Base-by-base conservation (phyloP, 2,329 filamentous ascomycete species). In the Hymenoscyphus infarciens region DNA sequence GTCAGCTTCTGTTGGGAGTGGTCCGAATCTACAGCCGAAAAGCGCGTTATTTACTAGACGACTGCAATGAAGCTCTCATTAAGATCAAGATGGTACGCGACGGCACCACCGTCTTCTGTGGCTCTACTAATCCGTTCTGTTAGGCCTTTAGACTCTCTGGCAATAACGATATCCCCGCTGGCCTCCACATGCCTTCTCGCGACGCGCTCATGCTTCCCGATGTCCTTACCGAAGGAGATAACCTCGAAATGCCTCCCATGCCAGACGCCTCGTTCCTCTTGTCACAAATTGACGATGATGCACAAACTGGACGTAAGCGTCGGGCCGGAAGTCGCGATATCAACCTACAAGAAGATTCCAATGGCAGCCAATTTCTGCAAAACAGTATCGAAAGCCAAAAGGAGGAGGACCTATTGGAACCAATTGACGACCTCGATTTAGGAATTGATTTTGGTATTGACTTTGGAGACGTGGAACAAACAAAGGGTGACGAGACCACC, bases 11-110 rank as follows among this genome's bases (percentile, higher is more conserved):
- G 73, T 84, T 99, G 61, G 95, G 95, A 79, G 95, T 99, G 29
- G 95, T 97, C 70, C 87, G 94, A 74, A 99, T 99, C 74, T 99
- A 99, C 78, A 96, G 93, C 77, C 86, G 95, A 74, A 99, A 99
- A 79, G 94, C 95, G 73, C 90, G 93, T 72, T 99, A 99, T 77
- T 81, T 99, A 58, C 82, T 98, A 56, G 95, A 99, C 73, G 95
- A 99, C 75, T 99, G 95, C 79, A 97, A 96, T 73, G 95, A 99
- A 78, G 94, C 94, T 45, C 81, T 99, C 68, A 88, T 96, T 82
- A 98, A 97, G 80, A 97, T 99, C 72, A 97, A 98, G 75, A 96
- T 98, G 92, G 94, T 97, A 79, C 49, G 82, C 77, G 80, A 64
- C 11, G 56, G 27, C 19, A 13, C 25, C 4, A 35, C 27, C 55